Evolutionary conservation across 345 rosid genomes (phyloP).

Genomic region (Psidium guajava): DNA sequence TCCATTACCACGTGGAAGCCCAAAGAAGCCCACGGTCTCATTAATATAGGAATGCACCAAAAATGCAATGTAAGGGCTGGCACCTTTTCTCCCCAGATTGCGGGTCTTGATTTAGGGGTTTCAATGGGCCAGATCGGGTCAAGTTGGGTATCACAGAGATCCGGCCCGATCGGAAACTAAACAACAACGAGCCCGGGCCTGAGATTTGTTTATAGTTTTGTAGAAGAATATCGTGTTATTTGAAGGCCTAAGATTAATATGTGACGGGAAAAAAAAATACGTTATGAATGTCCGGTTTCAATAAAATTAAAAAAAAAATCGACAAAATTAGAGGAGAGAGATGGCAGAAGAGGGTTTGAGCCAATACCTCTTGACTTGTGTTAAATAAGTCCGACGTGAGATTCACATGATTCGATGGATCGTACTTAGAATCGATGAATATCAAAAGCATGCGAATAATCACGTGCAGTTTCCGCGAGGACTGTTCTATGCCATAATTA

Average conservation of each 20-base stretch:
- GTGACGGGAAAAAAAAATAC: neutral
- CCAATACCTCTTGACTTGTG: accelerated
- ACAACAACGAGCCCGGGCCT: too few species aligned
- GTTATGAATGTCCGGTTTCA: neutral
- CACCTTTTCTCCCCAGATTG: neutral
- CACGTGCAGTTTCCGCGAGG: neutral
- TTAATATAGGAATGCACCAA: accelerated
- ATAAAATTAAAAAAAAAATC: accelerated
- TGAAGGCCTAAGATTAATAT: neutral
- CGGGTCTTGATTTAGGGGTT: neutral
- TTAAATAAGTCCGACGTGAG: neutral
- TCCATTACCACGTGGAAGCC: neutral
- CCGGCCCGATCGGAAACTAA: too few species aligned
- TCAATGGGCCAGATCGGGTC: too few species aligned
- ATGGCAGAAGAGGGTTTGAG: neutral
- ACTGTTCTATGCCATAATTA: neutral
- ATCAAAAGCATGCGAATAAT: neutral
- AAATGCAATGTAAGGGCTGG: neutral
- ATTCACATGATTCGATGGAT: accelerated
- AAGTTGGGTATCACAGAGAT: too few species aligned
- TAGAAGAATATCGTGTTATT: neutral
- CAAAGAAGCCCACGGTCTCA: neutral
- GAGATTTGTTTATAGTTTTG: neutral
- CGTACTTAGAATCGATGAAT: neutral
- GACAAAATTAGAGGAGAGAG: neutral